Evolutionary conservation across 139 green algal species (phyloP).

Genomic region (Chlamydomonas incerta): DNA sequence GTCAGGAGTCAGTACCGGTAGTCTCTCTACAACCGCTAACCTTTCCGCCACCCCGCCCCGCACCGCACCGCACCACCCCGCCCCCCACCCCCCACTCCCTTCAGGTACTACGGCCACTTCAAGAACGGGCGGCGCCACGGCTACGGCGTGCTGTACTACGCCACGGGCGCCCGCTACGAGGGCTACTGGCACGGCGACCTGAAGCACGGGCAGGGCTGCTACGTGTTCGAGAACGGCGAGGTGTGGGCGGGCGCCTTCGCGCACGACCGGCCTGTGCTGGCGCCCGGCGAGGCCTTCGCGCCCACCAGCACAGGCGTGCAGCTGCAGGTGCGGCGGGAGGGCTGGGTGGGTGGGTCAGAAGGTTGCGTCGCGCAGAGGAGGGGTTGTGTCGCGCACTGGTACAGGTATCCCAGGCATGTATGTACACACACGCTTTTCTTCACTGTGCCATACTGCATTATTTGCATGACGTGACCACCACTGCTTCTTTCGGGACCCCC

Average conservation of each 20-base stretch:
- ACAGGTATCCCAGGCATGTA: too few species aligned
- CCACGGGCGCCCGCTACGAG: constrained; percentile 65
- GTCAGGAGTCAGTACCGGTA: too few species aligned
- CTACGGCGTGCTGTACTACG: constrained; percentile 73
- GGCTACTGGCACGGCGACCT: constrained; percentile 55
- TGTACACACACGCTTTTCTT: too few species aligned
- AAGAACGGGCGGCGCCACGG: constrained; percentile 64
- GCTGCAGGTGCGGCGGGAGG: constrained; percentile 28
- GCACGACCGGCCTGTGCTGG: constrained; percentile 63
- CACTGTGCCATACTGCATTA: too few species aligned
- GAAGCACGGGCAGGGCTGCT: constrained; percentile 56
- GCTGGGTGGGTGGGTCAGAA: too few species aligned
- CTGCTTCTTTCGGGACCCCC: background rate
- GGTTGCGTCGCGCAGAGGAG: too few species aligned
- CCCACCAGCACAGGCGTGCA: constrained; percentile 33
- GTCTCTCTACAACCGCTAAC: too few species aligned
- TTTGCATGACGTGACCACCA: too few species aligned
- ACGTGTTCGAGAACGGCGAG: constrained; percentile 63
- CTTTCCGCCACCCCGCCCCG: too few species aligned
- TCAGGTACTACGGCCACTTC: constrained; percentile 75
- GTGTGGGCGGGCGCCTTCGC: constrained; percentile 63
- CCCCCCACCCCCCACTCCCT: background rate
- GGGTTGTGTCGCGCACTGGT: too few species aligned
- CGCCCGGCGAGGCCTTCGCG: constrained; percentile 47
- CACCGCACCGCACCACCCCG: background rate